Base-by-base conservation (phyloP, 164 flowering plant species). In the Dillenia turbinata region DNA sequence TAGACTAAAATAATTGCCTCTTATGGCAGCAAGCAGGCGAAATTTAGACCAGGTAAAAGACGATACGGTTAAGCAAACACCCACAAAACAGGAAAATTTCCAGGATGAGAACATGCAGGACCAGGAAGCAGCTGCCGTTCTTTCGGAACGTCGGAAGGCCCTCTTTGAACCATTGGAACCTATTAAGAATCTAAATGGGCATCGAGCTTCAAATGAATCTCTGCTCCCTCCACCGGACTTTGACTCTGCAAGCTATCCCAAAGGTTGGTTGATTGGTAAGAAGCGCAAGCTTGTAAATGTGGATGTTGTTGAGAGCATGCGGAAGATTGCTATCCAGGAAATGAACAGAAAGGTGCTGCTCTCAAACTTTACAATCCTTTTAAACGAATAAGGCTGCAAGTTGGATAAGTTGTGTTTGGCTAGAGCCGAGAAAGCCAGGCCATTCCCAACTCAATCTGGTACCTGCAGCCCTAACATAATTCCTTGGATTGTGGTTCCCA, bases 221-320 rank as follows among this genome's bases (percentile, higher is more conserved):
- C 63, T 93, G 59, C 85, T 90, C 11, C 98, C 96, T 8, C 98
- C 98, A 9, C 98, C 97, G 1, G 98, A 93, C 66, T 93, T 93
- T 47, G 98, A 93, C n/a, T 10, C 85, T 2, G 78, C 98, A 26
- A 71, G 59, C 65, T 90, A 93, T 61, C 98, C 98, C 0, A 69
- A 64, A 55, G 97, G 97, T 17, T 93, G 98, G 97, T 69, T 93
- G 66, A 70, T 87, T n/a, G 97, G 98, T 10, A 93, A 93, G 89
- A 93, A 84, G 75, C 81, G 98, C 24, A 93, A 93, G 83, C 86
- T 93, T 9, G 98, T 93, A 5, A 93, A 93, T 71, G 96, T 88
- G n/a, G 97, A 93, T 69, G 97, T 93, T 44, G 98, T 93, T 15
- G 98, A 93, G 68, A 90, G 94, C 74, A 93, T 93, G 98, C 70